Percentiles rank a stretch among this genome's conserved stretches.
Evolutionary conservation across 2,329 filamentous ascomycete genomes (phyloP).

Genomic region (Amauroascus verrucosus): DNA sequence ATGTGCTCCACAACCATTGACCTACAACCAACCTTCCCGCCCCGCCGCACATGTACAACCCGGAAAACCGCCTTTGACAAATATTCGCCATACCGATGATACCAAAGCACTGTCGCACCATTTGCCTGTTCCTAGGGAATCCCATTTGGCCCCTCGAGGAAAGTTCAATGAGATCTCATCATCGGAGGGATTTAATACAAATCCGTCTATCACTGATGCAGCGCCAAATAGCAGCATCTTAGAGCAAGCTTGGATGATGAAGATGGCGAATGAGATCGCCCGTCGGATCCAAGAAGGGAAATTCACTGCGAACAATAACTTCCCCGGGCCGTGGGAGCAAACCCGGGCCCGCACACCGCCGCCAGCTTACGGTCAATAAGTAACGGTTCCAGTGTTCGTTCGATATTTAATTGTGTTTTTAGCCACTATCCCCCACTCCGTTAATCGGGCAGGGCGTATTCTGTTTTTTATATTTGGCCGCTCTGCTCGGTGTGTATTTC

Average conservation of each 20-base stretch:
- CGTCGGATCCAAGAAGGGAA: constrained; percentile 79
- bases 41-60: neutral
- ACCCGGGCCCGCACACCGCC: constrained; percentile 33
- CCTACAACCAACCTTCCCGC: neutral
- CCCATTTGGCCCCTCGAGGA: neutral
- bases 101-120: neutral
- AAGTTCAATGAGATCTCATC: constrained; percentile 3
- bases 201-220: constrained; percentile 11
- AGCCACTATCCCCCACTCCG: neutral
- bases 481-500: constrained; percentile 8
- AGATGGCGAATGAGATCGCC: constrained; percentile 89
- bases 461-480: neutral
- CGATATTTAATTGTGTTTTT: neutral
- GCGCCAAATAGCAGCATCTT: constrained; percentile 28
- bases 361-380: constrained; percentile 37
- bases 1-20: neutral
- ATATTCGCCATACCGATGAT: neutral
- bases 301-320: constrained; percentile 27
- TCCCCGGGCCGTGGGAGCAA: constrained; percentile 30
- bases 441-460: constrained; percentile 1
- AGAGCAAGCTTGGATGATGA: constrained; percentile 40
- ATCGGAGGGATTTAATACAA: neutral
- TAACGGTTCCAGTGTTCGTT: neutral
- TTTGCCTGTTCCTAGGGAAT: neutral
- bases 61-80: neutral